Evolutionary conservation across 2,329 filamentous ascomycete genomes (phyloP), one percentile per base, ranked within the genome.

Genomic region (Cytospora paraplurivora): DNA sequence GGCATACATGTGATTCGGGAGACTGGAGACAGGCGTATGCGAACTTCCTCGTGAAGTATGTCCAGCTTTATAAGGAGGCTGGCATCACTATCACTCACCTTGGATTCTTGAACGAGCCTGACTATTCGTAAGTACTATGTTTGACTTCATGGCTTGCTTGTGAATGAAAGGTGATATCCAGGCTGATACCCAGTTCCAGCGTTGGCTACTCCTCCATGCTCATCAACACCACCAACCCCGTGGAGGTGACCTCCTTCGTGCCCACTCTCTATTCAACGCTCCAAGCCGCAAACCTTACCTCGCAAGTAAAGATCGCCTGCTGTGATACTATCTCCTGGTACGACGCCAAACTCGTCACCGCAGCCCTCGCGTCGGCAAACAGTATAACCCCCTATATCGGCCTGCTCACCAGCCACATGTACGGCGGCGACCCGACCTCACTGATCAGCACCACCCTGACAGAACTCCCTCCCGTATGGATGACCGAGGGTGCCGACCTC

Each of bases 151-250:
- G 11, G 27, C 8, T 4, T 4, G 13, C 17, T 33, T 49, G 27
- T 7, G 15, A 17, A 1, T 10, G 33, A 44, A 11, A 19, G 1
- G 41, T 27, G 15, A 17, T 19, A 2, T 21, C 13, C 8, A 7
- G 15, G 10, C 21, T 52, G 21, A 32, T n/a, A 7, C 8, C 10
- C 8, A 4, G 7, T 13, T 11, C 12, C 33, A 69, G 71, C 0
- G 72, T 74, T 21, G 69, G 68, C 56, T 80, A 80, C 66, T 80
- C 81, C 12, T 76, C 75, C 7, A 84, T 84, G 81, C 72, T 74
- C 35, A 83, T 90, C 73, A 96, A 95, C 83, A 97, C 74, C 37
- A 83, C 90, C 73, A 96, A 95, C 82, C 97, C 97, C 78, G 89
- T 88, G 70, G 91, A 83, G 72, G 81, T 81, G 4, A 81, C 78